Evolutionary conservation across 139 green algal species (phyloP), one percentile per base, ranked within the genome.

Genomic region (Micractinium sp.): DNA sequence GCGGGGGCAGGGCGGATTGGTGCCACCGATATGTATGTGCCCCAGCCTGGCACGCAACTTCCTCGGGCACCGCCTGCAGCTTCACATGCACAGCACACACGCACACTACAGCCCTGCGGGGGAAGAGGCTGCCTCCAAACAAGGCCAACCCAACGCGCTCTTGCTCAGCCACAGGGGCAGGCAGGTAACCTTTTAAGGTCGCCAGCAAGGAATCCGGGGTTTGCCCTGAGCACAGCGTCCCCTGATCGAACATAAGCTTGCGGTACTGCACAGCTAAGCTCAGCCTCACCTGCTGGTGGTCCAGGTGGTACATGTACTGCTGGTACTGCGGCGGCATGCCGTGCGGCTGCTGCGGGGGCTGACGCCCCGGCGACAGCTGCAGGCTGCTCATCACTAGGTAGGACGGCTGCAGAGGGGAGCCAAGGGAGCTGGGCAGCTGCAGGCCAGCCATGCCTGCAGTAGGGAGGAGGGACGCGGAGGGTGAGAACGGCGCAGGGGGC

Each of bases 231-330:
- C 5, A 56, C 47, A 5, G 47, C 47, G 7, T 5, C 47, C 47
- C 47, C 47, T 56, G 47, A 56, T 56, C n/a, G 47, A 9, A 56
- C 47, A 9, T 56, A 56, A 56, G 47, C 47, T 56, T 9, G 47
- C 5, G 47, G 47, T 56, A 16, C 47, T 56, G 47, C 77, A 20
- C 56, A 20, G 14, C 77, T n/a, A n/a, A 25, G 14, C 33, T 27
- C 61, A 39, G 27, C 31, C 82, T 18, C 66, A 87, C 83, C 67
- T 87, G 89, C 20, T 69, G 38, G 39, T 90, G 88, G 82, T 69
- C 67, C 77, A 92, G 67, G 53, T 69, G 66, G 79, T 92, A 92
- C 19, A 53, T 12, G 66, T 84, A 92, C 74, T 80, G 74, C 74
- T 47, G 33, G 47, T 56, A 56, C 47, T 5, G 47, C 47, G 47